Conservation (phyloP, 768 basidiomycete species). For the Trametes villosa region DNA sequence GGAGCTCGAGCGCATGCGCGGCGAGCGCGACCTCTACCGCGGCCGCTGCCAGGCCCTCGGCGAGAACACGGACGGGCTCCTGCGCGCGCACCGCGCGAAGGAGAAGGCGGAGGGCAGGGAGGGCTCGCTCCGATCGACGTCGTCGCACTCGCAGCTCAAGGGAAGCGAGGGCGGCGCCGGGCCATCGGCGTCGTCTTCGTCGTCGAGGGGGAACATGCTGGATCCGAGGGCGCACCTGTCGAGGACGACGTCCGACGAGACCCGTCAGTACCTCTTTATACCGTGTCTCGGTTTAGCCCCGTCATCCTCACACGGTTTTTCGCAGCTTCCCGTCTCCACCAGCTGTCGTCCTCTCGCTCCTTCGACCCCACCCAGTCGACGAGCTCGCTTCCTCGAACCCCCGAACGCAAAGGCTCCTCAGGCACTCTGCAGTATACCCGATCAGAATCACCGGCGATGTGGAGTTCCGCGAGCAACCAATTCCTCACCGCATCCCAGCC, state of each 20-base stretch:
- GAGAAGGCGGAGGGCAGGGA: conserved; percentile 36
- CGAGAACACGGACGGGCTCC: conserved; percentile 52
- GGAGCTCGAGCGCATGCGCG: conserved; percentile 83
- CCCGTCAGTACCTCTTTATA: conserved; percentile 33
- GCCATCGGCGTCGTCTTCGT: conserved; percentile 7
- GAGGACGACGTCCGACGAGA: conserved; percentile 39
- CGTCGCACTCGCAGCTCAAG: conserved; percentile 37
- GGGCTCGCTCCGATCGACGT: conserved; percentile 32
- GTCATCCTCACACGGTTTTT: background rate
- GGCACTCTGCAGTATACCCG: conserved; percentile 13
- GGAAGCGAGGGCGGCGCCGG: conserved; percentile 26
- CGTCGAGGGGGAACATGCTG: conserved; percentile 19
- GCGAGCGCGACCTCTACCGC: conserved; percentile 72
- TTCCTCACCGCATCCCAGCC: background rate
- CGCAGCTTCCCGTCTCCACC: conserved; percentile 17
- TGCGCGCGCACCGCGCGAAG: conserved; percentile 34
- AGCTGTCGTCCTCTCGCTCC: conserved; percentile 18
- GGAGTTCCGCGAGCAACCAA: background rate
- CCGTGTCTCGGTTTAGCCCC: background rate
- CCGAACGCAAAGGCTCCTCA: conserved; percentile 31
- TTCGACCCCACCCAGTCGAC: conserved; percentile 18
- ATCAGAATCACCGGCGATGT: conserved; percentile 12
- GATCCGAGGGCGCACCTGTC: conserved; percentile 34
- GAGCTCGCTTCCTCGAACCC: conserved; percentile 17
- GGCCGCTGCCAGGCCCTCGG: conserved; percentile 38